A percentile compares a stretch with the other conserved stretches of the same genome.
Evolutionary conservation across 768 basidiomycete genomes (phyloP).

Genomic region (Grammothele lineata): DNA sequence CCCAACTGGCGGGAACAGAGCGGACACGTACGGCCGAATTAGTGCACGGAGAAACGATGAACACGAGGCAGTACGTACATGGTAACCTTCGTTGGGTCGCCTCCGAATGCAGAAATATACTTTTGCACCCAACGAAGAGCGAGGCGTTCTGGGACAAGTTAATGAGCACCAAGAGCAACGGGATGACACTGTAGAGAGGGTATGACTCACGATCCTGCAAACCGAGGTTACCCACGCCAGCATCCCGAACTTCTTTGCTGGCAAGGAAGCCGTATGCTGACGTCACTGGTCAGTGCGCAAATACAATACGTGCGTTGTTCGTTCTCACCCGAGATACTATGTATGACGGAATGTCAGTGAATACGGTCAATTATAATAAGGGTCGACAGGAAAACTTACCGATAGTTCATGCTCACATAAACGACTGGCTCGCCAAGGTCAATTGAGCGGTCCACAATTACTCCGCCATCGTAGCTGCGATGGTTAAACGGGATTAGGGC

Average conservation of each 20-base stretch:
- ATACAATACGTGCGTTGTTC: not conserved
- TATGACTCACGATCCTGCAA: constrained; percentile 41
- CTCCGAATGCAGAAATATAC: constrained; percentile 40
- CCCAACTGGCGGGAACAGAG: constrained; percentile 25
- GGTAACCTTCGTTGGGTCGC: constrained; percentile 41
- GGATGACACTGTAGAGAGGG: not conserved
- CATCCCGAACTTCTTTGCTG: constrained; percentile 35
- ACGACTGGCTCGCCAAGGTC: constrained; percentile 40
- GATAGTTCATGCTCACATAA: constrained; percentile 54
- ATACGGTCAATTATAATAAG: not conserved
- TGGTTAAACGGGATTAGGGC: not conserved
- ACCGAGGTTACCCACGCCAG: constrained; percentile 44
- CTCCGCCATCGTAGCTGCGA: constrained; percentile 39
- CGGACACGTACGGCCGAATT: constrained; percentile 42
- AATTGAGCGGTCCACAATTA: constrained; percentile 42
- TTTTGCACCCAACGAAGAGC: constrained; percentile 41
- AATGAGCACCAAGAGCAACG: too few species aligned
- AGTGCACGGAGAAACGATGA: constrained; percentile 34
- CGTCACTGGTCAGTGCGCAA: not conserved
- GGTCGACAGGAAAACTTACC: constrained; percentile 19
- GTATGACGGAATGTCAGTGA: too few species aligned
- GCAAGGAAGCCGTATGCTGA: constrained; percentile 37
- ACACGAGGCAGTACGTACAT: constrained; percentile 34
- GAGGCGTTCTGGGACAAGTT: constrained; percentile 33
- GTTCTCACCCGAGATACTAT: not conserved